Percentiles rank a stretch among this genome's conserved stretches.
phyloP scores from a whole-genome alignment of 2,329 filamentous ascomycete species.

The Alternaria angustiovoidea region DNA sequence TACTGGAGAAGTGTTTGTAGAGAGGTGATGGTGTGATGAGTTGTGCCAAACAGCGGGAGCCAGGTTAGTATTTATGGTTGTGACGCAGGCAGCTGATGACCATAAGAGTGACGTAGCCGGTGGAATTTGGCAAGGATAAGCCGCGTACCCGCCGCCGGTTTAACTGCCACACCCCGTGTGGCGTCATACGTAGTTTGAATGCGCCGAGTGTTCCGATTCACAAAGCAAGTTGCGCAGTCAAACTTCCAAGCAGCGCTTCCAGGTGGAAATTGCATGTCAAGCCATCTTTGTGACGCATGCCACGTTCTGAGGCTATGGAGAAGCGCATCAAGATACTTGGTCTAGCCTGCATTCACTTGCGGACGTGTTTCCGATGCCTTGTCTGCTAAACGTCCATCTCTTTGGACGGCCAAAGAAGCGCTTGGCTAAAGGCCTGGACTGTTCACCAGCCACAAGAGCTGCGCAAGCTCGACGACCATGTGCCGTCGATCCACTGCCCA shows the following conservation, averaged over 20 bases:
- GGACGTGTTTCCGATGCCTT: constrained; percentile 1
- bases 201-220: constrained; percentile 8
- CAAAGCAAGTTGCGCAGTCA: constrained; percentile 7
- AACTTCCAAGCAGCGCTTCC: constrained; percentile 6
- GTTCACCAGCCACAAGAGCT: constrained; percentile 11
- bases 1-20: constrained; percentile 3
- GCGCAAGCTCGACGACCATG: constrained; percentile 18
- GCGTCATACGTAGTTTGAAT: constrained; percentile 3
- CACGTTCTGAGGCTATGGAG: not conserved
- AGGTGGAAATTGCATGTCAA: not conserved
- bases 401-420: not conserved
- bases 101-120: constrained; percentile 25
- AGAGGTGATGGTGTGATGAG: constrained; percentile 10
- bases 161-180: constrained; percentile 23
- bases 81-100: constrained; percentile 30
- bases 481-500: not conserved
- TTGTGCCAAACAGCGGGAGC: constrained; percentile 20
- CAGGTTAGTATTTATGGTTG: constrained; percentile 37
- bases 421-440: constrained; percentile 9
- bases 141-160: constrained; percentile 22
- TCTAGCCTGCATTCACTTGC: not conserved
- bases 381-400: not conserved
- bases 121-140: constrained; percentile 12
- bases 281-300: constrained; percentile 10
- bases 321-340: not conserved